Evolutionary conservation across 2,329 filamentous ascomycete species (phyloP).

Genomic region (Orbilia javanica): DNA sequence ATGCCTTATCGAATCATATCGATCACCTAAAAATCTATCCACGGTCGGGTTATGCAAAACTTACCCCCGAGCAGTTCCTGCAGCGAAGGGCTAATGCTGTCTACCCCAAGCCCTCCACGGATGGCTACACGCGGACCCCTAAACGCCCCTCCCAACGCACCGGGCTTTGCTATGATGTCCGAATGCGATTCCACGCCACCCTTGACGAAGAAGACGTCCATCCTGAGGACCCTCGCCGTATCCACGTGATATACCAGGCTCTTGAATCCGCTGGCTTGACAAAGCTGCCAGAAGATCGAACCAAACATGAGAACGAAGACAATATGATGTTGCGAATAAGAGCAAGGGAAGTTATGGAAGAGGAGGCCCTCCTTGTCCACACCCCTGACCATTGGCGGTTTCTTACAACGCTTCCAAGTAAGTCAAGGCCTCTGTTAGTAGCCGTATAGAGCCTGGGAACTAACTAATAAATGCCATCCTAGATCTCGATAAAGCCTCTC

Average conservation of each 20-base stretch:
- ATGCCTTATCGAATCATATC: conserved; percentile 2
- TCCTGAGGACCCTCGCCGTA: conserved; percentile 91
- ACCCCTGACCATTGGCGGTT: conserved; percentile 81
- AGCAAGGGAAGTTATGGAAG: conserved; percentile 79
- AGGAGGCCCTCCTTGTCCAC: conserved; percentile 86
- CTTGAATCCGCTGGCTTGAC: conserved; percentile 86
- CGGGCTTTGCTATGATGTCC: conserved; percentile 87
- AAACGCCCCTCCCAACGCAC: conserved; percentile 73
- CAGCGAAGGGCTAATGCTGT: conserved; percentile 16
- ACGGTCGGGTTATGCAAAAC: conserved; percentile 26
- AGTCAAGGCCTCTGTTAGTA: background rate
- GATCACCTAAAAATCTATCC: conserved; percentile 13
- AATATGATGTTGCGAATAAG: conserved; percentile 76
- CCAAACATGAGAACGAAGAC: conserved; percentile 63
- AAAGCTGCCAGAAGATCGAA: conserved; percentile 66
- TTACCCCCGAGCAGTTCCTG: conserved; percentile 34
- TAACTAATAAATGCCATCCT: conserved; percentile 30
- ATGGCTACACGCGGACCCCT: conserved; percentile 64
- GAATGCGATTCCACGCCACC: conserved; percentile 96
- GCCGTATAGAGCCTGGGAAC: background rate
- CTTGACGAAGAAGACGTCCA: conserved; percentile 83
- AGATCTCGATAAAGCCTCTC: conserved; percentile 71
- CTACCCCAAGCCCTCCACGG: conserved; percentile 58
- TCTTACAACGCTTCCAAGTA: conserved; percentile 46
- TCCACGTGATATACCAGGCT: conserved; percentile 91